Evolutionary conservation across 257 asterid species (phyloP), one percentile per base, ranked within the genome.

Genomic region (Nicotiana knightiana): DNA sequence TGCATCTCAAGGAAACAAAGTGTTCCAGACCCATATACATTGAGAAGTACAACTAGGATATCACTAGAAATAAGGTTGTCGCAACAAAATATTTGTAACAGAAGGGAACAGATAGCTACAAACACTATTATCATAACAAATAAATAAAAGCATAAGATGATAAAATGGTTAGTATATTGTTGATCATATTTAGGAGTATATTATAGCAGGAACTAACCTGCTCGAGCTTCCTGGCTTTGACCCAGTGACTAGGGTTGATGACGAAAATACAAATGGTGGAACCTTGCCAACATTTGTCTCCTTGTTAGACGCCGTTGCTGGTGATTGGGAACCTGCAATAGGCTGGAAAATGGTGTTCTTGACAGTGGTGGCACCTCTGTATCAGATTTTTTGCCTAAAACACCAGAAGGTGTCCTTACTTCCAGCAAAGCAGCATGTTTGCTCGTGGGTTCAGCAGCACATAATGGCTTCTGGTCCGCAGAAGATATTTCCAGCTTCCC

Each of bases 241-340:
- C 54, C 53, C 85, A 24, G 48, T 64, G 71, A 62, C 8, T 8
- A 58, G 67, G 81, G 84, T 83, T 77, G 79, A 89, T 62, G 87
- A 88, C 71, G 84, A 85, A 87, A 86, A 87, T 67, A 81, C 85
- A 73, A 82, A 51, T 51, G 83, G 87, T 81, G 88, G 79, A 65
- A 32, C 83, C 83, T 51, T 81, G 33, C 81, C 55, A 81, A 80
- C 84, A 86, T 61, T 84, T 43, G 86, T 80, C 76, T 83, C 90
- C 86, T 86, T 81, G 82, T 81, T 89, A 80, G 81, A 64, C 64
- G 79, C 81, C 66, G 85, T 43, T 82, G 79, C 75, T 18, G 89
- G 71, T 21, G 87, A 76, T 28, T 66, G 81, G 15, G 83, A 76
- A 80, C 86, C 81, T 48, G 80, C 75, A 24, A 11, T 81, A 58